Base-by-base conservation (phyloP, 2,329 filamentous ascomycete species). In the Apiospora marii region DNA sequence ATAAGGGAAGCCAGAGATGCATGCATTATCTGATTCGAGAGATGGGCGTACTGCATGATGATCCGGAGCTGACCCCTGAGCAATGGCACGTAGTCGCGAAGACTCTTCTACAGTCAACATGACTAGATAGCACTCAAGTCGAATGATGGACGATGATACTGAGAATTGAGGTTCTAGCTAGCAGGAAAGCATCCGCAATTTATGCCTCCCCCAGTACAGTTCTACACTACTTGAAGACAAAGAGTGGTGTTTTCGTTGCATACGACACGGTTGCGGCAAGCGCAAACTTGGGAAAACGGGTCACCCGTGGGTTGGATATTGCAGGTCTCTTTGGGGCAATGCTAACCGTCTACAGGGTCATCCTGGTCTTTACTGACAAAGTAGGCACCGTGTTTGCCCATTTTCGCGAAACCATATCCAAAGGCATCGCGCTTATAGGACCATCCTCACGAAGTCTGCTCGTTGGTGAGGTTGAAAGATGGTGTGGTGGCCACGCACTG, bases 101-200 rank as follows among this genome's bases (percentile, higher is more conserved):
- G 19, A 64, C 58, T 41, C 19, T n/a, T n/a, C 10, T 64, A 41
- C 58, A 41, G 58, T 64, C 58, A 64, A 64, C 34, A n/a, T 64
- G 53, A 61, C 53, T 8, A 22, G 16, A 37, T 1, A 61, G 53
- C 4, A 61, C 30, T 4, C 0, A 12, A 61, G 16, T 37, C 2
- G 16, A 61, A 37, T 37, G 30, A n/a, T 34, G 16, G 8, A 8
- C 7, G 8, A n/a, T 37, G 58, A 14, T n/a, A 30, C 19, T 64
- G n/a, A n/a, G 10, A 3, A 58, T 7, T 8, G 14, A 4, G 13
- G 19, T n/a, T n/a, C 3, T 2, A n/a, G 41, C 6, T 22, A 64
- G 41, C 19, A 10, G 22, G 19, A 13, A 64, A 64, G 3, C 12
- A 8, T 13, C 7, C 19, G 2, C 2, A 64, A 24, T 41, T 64